Evolutionary conservation across 176 grass and related monocot species (phyloP).

Genomic region (Aechmea fasciata): DNA sequence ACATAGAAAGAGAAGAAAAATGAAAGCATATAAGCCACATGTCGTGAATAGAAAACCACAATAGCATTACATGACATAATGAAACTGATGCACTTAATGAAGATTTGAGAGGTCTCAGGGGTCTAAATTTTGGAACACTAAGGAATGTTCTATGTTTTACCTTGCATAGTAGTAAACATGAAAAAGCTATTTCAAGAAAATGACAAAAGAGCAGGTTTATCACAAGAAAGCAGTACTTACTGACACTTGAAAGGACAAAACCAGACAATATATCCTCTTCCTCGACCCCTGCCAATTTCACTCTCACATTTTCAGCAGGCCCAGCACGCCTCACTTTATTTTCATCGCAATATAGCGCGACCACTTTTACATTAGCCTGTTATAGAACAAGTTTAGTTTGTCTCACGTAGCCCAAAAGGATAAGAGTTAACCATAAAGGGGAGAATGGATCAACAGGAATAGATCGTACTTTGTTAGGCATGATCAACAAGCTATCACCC

Average conservation of each 20-base stretch:
- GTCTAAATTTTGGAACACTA: not conserved
- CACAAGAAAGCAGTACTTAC: conserved; percentile 32
- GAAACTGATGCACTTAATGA: conserved; percentile 3
- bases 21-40: not conserved
- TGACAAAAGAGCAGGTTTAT: not conserved
- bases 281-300: conserved; percentile 84
- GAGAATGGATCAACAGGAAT: not conserved
- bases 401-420: conserved; percentile 3
- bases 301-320: conserved; percentile 77
- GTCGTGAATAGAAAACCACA: not conserved
- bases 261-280: conserved; percentile 85
- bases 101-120: not conserved
- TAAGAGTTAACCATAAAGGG: not conserved
- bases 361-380: conserved; percentile 75
- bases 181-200: not conserved
- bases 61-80: not conserved
- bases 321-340: conserved; percentile 53
- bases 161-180: not conserved
- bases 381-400: conserved; percentile 11
- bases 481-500: conserved; percentile 78
- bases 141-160: not conserved
- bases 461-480: conserved; percentile 80
- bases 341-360: conserved; percentile 71
- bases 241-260: conserved; percentile 81
- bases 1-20: no score